Evolutionary conservation across 306 rosid species (phyloP).

Genomic region (Fagus crenata): DNA sequence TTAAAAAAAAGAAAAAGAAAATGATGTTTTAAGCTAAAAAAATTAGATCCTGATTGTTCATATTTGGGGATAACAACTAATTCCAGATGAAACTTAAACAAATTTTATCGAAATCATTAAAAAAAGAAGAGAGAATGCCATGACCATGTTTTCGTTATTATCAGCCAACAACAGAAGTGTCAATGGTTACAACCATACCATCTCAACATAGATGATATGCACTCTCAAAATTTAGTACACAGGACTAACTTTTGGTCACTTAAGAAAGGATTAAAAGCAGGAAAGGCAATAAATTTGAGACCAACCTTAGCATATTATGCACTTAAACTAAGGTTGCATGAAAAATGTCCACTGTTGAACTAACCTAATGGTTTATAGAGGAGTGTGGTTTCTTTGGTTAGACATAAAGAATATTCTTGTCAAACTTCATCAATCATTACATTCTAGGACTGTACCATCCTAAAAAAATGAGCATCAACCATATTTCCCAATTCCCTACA

Average conservation of each 20-base stretch:
- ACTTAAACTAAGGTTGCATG: not conserved
- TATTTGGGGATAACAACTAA: too few relatives aligned
- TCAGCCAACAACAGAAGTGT: too few relatives aligned
- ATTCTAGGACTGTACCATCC: not conserved
- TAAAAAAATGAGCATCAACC: not conserved
- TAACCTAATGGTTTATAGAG: not conserved
- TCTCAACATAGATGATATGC: not conserved
- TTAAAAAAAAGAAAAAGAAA: not conserved
- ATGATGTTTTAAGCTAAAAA: not conserved
- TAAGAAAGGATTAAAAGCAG: too few relatives aligned
- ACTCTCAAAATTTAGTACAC: not conserved
- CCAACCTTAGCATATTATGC: too few relatives aligned
- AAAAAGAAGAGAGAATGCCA: not conserved
- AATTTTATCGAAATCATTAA: not conserved
- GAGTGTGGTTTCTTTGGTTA: not conserved
- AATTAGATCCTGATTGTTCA: not conserved
- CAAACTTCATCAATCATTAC: not conserved
- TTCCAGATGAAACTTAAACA: not conserved
- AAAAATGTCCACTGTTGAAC: not conserved
- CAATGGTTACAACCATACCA: not conserved
- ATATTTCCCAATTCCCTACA: not conserved
- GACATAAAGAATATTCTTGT: not conserved
- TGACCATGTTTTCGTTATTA: not conserved
- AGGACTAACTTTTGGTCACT: too few relatives aligned
- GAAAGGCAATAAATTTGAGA: too few relatives aligned